phyloP scores from a whole-genome alignment of 805 yeast genomes.

The Hanseniaspora lindneri region DNA sequence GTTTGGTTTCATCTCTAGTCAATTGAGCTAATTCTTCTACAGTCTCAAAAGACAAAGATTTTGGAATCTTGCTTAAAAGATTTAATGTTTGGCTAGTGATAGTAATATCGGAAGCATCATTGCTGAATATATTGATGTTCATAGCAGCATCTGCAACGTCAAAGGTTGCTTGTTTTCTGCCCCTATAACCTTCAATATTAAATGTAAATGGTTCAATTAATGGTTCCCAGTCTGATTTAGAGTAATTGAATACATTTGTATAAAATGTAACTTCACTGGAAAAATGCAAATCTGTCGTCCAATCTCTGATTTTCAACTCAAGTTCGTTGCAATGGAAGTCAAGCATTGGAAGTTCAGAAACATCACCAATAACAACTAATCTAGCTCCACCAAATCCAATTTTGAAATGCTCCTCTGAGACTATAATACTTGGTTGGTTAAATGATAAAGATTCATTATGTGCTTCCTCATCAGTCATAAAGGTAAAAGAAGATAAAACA shows the following conservation, averaged over 20 bases:
- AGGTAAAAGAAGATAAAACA: slow-evolving; percentile 28
- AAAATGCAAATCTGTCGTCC: slow-evolving; percentile 76
- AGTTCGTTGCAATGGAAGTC: slow-evolving; percentile 68
- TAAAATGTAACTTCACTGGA: slow-evolving; percentile 51
- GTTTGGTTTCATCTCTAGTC: slow-evolving; percentile 68
- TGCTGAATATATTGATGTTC: slow-evolving; percentile 56
- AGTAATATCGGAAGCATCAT: slow-evolving; percentile 66
- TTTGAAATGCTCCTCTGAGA: slow-evolving; percentile 56
- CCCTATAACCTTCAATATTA: slow-evolving; percentile 57
- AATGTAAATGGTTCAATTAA: slow-evolving; percentile 73
- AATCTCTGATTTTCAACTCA: slow-evolving; percentile 54
- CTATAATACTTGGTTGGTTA: slow-evolving; percentile 32
- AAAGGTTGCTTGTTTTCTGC: slow-evolving; percentile 22
- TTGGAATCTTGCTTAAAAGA: slow-evolving; percentile 54
- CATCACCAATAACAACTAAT: slow-evolving; percentile 75
- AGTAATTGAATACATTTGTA: slow-evolving; percentile 72
- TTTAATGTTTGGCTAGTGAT: slow-evolving; percentile 74
- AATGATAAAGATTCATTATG: slow-evolving; percentile 17
- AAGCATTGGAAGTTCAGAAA: slow-evolving; percentile 77
- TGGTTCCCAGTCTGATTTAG: slow-evolving; percentile 93
- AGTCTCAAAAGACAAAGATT: slow-evolving; percentile 34
- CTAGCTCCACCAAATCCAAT: slow-evolving; percentile 66
- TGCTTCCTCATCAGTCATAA: slow-evolving; percentile 32
- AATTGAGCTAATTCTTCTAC: slow-evolving; percentile 39
- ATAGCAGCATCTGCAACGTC: slow-evolving; percentile 29